Base-by-base conservation (phyloP, 306 rosid genomes). In the Prunus campanulata region DNA sequence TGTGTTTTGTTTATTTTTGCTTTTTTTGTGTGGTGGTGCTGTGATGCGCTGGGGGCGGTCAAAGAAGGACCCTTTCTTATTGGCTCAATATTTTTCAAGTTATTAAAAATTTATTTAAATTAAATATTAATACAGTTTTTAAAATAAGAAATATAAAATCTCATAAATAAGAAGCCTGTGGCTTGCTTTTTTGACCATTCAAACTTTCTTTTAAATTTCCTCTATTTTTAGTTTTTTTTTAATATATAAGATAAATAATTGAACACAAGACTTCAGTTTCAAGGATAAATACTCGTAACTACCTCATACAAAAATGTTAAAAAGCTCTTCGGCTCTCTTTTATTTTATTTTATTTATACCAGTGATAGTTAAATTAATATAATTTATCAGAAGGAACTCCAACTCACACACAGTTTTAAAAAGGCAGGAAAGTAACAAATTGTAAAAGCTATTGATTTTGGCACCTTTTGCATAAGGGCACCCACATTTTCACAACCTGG, bases 31-130 rank as follows among this genome's bases (percentile, higher is more conserved):
- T 47, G 74, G 74, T 86, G 83, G 80, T 85, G 88, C 86, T 85
- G 79, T 76, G 85, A 87, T 91, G 95, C 88, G 90, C 95, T 86
- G 93, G 91, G 90, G 83, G 88, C 93, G 81, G 93, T 93, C 95
- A 87, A 88, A 84, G 88, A 83, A 76, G 85, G 86, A 83, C 83
- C 83, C 74, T 42, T 79, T 79, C 52, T 75, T 66, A 71, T 48
- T 66, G 57, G 35, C 52, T 57, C 63, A 0, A 15, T 74, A 22
- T 60, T 27, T 60, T 59, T 19, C 0, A 20, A 14, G 8, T 30
- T 64, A 5, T 65, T 65, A 70, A 10, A 48, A 61, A 49, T 57
- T 46, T 27, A 19, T 11, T 8, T 25, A 44, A 18, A 32, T 77
- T 25, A 18, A 27, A 27, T 1, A 19, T 29, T 62, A 52, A 18